Conservation (phyloP, 176 grass and related monocot species). For the Pontederia paniculata region DNA sequence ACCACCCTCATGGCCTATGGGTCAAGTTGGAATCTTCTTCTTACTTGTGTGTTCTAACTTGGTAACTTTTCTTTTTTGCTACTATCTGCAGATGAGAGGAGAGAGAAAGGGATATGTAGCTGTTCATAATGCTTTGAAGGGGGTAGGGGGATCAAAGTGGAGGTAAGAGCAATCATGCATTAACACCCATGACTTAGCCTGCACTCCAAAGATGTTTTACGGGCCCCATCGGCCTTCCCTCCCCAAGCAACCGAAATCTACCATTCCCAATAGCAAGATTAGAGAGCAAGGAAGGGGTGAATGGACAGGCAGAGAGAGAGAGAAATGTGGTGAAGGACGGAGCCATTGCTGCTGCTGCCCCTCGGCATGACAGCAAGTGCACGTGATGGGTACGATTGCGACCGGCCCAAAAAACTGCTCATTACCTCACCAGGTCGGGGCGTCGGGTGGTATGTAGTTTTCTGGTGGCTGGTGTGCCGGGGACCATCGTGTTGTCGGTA, state of each 20-base stretch:
- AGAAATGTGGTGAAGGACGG: not conserved
- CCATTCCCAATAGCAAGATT: not conserved
- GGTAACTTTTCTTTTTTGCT: not conserved
- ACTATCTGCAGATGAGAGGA: not conserved
- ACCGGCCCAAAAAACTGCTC: not conserved
- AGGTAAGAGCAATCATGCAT: not conserved
- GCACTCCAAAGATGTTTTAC: not conserved
- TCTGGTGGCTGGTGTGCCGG: not conserved
- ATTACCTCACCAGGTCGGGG: not conserved
- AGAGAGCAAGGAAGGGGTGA: not conserved
- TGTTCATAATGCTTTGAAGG: not conserved
- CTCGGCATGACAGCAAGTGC: slow-evolving; percentile 11
- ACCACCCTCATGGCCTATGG: not conserved
- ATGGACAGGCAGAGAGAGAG: too few relatives aligned
- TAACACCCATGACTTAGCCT: slow-evolving; percentile 11
- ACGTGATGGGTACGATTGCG: slow-evolving; percentile 13
- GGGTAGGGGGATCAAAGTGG: not conserved
- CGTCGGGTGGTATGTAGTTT: not conserved
- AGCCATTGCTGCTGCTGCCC: not conserved
- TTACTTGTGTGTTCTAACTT: not conserved
- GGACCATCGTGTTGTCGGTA: slow-evolving; percentile 5
- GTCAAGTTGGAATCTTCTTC: slow-evolving; percentile 1
- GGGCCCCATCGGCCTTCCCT: not conserved
- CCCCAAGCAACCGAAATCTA: not conserved
- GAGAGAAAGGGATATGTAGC: not conserved